These are phyloP conservation scores for Trichophyton schoenleinii DNA, from an alignment of 2,329 filamentous ascomycete genomes.

Conservation along the genomic window DNA sequence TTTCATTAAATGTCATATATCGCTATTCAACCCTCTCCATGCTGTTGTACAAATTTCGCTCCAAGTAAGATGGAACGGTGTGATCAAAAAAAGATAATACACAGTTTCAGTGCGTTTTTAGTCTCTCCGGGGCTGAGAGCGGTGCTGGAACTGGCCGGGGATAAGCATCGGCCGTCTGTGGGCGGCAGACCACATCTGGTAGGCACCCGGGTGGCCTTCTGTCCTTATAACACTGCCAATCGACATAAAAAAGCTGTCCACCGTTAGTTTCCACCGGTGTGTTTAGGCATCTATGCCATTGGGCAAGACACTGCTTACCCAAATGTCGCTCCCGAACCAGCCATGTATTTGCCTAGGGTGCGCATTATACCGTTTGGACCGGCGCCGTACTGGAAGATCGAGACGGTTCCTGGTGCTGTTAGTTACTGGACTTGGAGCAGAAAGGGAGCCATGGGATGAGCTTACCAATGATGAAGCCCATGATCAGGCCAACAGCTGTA, in stretches of 20 bases:
- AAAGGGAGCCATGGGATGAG: constrained; percentile 5
- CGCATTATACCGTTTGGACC: constrained; percentile 88
- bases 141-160: constrained; percentile 34
- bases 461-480: constrained; percentile 93
- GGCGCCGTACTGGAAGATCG: constrained; percentile 89
- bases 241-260: constrained; percentile 80
- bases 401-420: constrained; percentile 57
- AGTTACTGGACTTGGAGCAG: neutral
- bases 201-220: constrained; percentile 64
- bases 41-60: constrained; percentile 5
- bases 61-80: neutral
- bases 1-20: neutral
- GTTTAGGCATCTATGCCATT: neutral
- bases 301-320: constrained; percentile 48
- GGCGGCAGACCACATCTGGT: constrained; percentile 63
- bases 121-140: constrained; percentile 17
- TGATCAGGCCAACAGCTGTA: constrained; percentile 82
- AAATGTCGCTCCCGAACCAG: constrained; percentile 87
- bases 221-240: constrained; percentile 94
- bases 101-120: neutral
- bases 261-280: neutral
- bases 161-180: constrained; percentile 62
- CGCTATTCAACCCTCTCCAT: neutral
- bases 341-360: constrained; percentile 93
- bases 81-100: neutral